These are phyloP conservation scores for Cercospora canescens DNA, from an alignment of 2,329 filamentous ascomycete genomes.

Conservation along the genomic window DNA sequence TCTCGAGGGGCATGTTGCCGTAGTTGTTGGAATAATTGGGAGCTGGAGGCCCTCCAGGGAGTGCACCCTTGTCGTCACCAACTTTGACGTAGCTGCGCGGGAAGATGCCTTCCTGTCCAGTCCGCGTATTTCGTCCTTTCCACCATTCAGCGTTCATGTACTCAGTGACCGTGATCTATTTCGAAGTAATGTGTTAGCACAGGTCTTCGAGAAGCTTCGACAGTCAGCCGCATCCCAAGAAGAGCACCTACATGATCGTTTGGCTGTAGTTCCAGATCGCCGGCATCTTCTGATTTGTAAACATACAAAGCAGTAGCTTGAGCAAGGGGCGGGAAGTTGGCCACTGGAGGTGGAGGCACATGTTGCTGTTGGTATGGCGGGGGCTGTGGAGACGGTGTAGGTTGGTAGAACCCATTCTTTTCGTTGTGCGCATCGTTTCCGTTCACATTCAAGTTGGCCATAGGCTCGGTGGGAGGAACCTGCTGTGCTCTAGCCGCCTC, in stretches of 20 bases:
- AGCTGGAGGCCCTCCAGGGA: constrained; percentile 41
- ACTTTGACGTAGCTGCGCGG: constrained; percentile 83
- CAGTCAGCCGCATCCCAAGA: neutral
- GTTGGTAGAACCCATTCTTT: constrained; percentile 43
- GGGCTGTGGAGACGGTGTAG: constrained; percentile 42
- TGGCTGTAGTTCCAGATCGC: constrained; percentile 77
- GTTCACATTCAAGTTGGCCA: constrained; percentile 38
- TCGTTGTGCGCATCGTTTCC: constrained; percentile 32
- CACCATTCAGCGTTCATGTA: constrained; percentile 99
- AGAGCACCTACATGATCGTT: constrained; percentile 65
- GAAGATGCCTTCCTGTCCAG: constrained; percentile 87
- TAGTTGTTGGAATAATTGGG: constrained; percentile 60
- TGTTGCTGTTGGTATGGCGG: constrained; percentile 55
- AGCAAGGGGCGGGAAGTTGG: constrained; percentile 58
- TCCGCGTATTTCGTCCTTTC: constrained; percentile 83
- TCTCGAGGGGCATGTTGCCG: constrained; percentile 69
- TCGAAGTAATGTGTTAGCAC: neutral
- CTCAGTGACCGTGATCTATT: constrained; percentile 63
- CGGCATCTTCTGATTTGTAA: constrained; percentile 76
- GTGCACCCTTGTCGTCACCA: constrained; percentile 61
- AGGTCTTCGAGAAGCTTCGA: neutral
- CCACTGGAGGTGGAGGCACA: constrained; percentile 45
- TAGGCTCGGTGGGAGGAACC: constrained; percentile 30
- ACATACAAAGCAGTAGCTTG: constrained; percentile 80
- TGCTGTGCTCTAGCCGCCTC: constrained; percentile 17